Evolutionary conservation across 2,329 filamentous ascomycete genomes (phyloP).

Genomic region (Paraphaeosphaeria minitans): DNA sequence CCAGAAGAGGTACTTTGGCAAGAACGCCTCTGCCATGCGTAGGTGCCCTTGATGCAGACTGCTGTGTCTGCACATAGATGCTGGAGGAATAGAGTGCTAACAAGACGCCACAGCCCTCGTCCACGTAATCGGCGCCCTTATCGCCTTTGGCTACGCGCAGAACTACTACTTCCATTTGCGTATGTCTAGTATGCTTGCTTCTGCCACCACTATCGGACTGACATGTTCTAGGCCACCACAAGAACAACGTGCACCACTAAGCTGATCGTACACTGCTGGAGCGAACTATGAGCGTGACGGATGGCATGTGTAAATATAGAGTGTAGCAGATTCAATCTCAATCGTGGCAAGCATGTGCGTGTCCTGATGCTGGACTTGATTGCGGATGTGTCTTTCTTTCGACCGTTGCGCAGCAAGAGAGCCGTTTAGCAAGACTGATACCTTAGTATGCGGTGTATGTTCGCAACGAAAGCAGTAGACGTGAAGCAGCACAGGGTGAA

Average conservation of each 20-base stretch:
- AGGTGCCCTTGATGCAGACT: slow-evolving; percentile 54
- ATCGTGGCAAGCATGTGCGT: slow-evolving; percentile 27
- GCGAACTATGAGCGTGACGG: slow-evolving; percentile 21
- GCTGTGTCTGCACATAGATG: not conserved
- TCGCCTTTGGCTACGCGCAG: slow-evolving; percentile 88
- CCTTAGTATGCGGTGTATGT: no score
- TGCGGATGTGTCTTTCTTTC: not conserved
- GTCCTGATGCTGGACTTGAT: not conserved
- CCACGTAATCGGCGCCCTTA: slow-evolving; percentile 78
- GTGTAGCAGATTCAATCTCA: slow-evolving; percentile 44
- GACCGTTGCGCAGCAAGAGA: not conserved
- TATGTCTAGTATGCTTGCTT: slow-evolving; percentile 59
- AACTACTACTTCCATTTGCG: slow-evolving; percentile 99
- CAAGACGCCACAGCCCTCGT: slow-evolving; percentile 71
- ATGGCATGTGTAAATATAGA: slow-evolving; percentile 46
- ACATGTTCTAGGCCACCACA: slow-evolving; percentile 82
- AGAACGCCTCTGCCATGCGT: slow-evolving; percentile 89
- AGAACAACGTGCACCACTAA: slow-evolving; percentile 99
- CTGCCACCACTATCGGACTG: slow-evolving; percentile 21
- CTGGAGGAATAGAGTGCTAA: slow-evolving; percentile 18
- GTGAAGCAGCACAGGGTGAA: not conserved
- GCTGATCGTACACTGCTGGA: slow-evolving; percentile 13
- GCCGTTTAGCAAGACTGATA: not conserved
- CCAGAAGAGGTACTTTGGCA: slow-evolving; percentile 87
- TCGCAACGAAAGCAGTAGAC: not conserved